phyloP scores from a whole-genome alignment of 371 early-diverging fungal species.

The Entomophthora muscae region DNA sequence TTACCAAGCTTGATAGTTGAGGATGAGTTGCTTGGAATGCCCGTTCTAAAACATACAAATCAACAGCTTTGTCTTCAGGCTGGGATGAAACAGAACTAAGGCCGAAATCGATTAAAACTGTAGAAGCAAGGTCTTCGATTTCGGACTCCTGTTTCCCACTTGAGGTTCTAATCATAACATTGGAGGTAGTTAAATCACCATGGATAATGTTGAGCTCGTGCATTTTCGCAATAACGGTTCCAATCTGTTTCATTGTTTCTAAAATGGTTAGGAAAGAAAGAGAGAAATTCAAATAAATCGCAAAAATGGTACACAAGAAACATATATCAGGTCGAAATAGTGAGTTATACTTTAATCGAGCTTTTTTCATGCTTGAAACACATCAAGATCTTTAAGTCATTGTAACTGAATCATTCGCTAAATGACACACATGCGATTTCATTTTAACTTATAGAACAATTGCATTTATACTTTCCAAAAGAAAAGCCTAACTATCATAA shows the following conservation, averaged over 20 bases:
- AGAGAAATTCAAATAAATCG: no score
- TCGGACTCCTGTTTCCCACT: constrained; percentile 26
- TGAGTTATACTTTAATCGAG: no score
- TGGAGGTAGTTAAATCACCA: constrained; percentile 97
- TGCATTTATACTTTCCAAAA: no score
- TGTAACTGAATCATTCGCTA: no score
- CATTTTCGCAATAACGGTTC: constrained; percentile 53
- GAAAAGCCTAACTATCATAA: no score
- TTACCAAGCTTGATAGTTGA: constrained; percentile 59
- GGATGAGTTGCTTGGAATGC: constrained; percentile 86
- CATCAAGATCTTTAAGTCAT: no score
- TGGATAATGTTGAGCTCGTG: constrained; percentile 84
- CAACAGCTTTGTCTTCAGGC: constrained; percentile 98
- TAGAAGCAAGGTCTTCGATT: constrained; percentile 7
- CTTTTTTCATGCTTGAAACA: no score
- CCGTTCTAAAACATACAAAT: constrained; percentile 95
- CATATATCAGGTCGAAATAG: no score
- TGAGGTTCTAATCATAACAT: constrained; percentile 54
- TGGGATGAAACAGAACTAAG: constrained; percentile 67
- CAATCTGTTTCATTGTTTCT: constrained; percentile 23
- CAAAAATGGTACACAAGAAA: no score
- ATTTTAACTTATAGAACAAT: no score
- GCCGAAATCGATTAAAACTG: constrained; percentile 86
- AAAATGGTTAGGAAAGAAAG: background rate
- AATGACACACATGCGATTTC: no score